Evolutionary conservation across 306 rosid species (phyloP).

Genomic region (Cucurbita argyrosperma): DNA sequence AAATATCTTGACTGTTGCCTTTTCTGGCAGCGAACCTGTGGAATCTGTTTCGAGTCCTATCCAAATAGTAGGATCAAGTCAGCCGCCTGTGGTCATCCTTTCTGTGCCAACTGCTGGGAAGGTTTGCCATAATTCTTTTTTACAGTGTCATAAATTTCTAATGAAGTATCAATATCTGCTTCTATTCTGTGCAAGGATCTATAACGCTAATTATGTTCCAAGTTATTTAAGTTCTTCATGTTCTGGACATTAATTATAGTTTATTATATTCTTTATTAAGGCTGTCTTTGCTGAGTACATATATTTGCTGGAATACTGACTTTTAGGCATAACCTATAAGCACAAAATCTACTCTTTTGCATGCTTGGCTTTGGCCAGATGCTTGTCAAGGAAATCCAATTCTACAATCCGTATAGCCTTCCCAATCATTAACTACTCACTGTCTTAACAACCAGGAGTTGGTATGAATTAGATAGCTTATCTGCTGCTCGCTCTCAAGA

Average conservation of each 20-base stretch:
- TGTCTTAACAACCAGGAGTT: not conserved
- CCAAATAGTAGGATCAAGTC: constrained; percentile 30
- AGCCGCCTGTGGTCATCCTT: constrained; percentile 70
- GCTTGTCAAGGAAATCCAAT: not conserved
- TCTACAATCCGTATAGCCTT: not conserved
- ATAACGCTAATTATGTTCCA: too few species aligned
- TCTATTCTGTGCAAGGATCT: too few species aligned
- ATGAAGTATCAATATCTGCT: too few species aligned
- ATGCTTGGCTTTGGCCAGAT: not conserved
- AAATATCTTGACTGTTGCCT: not conserved
- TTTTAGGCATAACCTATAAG: not conserved
- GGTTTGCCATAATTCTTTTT: constrained; percentile 5
- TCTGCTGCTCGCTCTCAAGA: not conserved
- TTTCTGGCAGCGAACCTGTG: constrained; percentile 37
- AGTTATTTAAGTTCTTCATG: too few species aligned
- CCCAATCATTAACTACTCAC: not conserved
- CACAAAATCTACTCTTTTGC: not conserved
- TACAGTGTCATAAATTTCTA: not conserved
- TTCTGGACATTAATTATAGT: not conserved
- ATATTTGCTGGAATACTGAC: not conserved
- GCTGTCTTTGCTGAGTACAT: not conserved
- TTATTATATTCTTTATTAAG: not conserved
- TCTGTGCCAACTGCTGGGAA: constrained; percentile 57
- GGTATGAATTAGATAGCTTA: not conserved
- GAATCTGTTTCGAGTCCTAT: constrained; percentile 57